Base-by-base conservation (phyloP, 768 basidiomycete species). In the Mycena capillaripes region DNA sequence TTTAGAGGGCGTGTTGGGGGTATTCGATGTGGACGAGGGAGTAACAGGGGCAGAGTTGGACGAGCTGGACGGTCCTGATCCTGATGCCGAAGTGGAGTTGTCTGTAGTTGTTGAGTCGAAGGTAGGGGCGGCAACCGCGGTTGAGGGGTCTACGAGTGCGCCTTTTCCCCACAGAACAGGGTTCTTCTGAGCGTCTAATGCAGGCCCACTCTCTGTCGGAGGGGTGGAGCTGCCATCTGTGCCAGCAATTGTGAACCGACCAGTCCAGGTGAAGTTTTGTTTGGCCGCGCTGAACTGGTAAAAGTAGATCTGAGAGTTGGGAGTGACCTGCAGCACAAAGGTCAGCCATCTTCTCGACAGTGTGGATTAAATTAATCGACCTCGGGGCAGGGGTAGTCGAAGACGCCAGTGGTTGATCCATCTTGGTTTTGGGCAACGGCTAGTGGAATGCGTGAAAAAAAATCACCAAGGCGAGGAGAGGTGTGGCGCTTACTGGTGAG, bases 221-320 rank as follows among this genome's bases (percentile, higher is more conserved):
- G 89, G 76, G 3, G 85, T 85, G 61, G 86, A 83, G 10, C 81
- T 72, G 16, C 89, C 90, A 29, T 79, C 75, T 4, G 86, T 53
- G 38, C 86, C 87, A 4, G 91, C 89, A 77, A 96, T 94, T 40
- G 91, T 84, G 85, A 95, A 95, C 27, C 95, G 92, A 19, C 89
- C 90, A 2, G 93, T 93, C 95, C 95, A 96, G 40, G 83, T 79
- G 78, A 83, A 85, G 58, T 77, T 78, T 1, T 0, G 88, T 77
- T 8, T 71, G 76, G 0, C 87, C 82, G 1, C 81, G 19, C 88
- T 84, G 85, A 93, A 95, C 76, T 95, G 93, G 81, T 94, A 94
- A 84, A 95, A 95, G 84, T 95, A 95, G 74, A 95, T 90, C 42
- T 89, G 77, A 2, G 94, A 85, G 80, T 92, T 84, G 23, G 89